A percentile compares a stretch with the other conserved stretches of the same genome.
phyloP scores from a whole-genome alignment of 2,329 filamentous ascomycete species.

The Madurella fahalii region DNA sequence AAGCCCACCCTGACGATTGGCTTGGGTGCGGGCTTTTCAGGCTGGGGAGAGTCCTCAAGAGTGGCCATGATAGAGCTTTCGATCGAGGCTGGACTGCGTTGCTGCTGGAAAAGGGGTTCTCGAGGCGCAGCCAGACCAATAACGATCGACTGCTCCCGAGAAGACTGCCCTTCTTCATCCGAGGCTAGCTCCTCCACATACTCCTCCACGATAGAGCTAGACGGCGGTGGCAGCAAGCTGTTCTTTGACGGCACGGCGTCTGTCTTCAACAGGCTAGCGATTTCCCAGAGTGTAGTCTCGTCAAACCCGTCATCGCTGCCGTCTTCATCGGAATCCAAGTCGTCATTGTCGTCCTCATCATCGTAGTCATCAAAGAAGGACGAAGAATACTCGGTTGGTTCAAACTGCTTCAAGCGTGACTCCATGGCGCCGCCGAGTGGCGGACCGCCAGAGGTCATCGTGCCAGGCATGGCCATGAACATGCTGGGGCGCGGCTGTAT shows the following conservation, averaged over 20 bases:
- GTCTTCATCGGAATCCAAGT: conserved; percentile 32
- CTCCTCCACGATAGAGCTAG: conserved; percentile 30
- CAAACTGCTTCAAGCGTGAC: conserved; percentile 34
- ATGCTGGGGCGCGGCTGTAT: conserved; percentile 36
- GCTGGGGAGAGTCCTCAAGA: conserved; percentile 16
- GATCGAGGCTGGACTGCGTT: conserved; percentile 22
- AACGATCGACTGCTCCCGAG: conserved; percentile 31
- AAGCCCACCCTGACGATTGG: conserved; percentile 13
- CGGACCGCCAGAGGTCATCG: conserved; percentile 43
- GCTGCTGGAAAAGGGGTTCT: conserved; percentile 21
- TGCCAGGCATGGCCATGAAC: conserved; percentile 48
- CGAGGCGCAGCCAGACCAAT: conserved; percentile 30
- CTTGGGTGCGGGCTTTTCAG: conserved; percentile 2
- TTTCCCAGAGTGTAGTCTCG: conserved; percentile 60
- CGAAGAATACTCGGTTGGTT: conserved; percentile 40
- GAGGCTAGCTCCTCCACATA: conserved; percentile 33
- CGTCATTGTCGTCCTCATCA: conserved; percentile 40
- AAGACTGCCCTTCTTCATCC: conserved; percentile 28
- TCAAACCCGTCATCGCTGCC: conserved; percentile 53
- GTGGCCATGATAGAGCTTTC: conserved; percentile 26
- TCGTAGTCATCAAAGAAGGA: conserved; percentile 61
- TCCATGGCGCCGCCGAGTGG: conserved; percentile 30
- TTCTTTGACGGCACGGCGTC: conserved; percentile 49
- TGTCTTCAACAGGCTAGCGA: conserved; percentile 54
- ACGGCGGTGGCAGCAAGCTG: conserved; percentile 43